A percentile compares a stretch with the other conserved stretches of the same genome.
Evolutionary conservation across 1,284 basidiomycete genomes (phyloP).

Genomic region (Fistulinella cinereoalba): DNA sequence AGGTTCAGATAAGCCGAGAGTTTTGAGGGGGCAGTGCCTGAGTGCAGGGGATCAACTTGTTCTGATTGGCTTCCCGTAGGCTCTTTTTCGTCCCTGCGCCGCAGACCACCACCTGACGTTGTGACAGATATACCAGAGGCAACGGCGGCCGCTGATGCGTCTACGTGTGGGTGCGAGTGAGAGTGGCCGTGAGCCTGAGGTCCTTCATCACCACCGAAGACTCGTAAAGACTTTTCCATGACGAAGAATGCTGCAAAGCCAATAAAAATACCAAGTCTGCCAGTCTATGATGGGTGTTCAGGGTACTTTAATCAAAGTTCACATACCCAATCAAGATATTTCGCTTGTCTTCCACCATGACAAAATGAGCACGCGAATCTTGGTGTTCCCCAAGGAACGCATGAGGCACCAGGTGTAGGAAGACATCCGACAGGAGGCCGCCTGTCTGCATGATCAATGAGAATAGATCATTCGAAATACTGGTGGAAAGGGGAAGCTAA

Average conservation of each 20-base stretch:
- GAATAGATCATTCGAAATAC: conserved; percentile 16
- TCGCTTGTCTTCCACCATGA: conserved; percentile 85
- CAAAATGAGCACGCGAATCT: conserved; percentile 61
- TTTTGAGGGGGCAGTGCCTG: conserved; percentile 59
- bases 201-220: conserved; percentile 64
- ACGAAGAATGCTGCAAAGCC: conserved; percentile 88
- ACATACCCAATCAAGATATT: conserved; percentile 83
- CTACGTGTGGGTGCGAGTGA: conserved; percentile 40
- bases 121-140: conserved; percentile 37
- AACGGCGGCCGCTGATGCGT: conserved; percentile 24
- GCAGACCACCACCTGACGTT: conserved; percentile 32
- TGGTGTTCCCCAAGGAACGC: conserved; percentile 86
- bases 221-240: conserved; percentile 86
- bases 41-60: conserved; percentile 19
- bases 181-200: conserved; percentile 60
- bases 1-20: conserved; percentile 87
- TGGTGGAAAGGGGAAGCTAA: conserved; percentile 37
- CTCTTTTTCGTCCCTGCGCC: conserved; percentile 30
- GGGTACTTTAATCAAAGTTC: conserved; percentile 5
- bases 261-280: conserved; percentile 74
- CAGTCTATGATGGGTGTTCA: conserved; percentile 10
- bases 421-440: conserved; percentile 86
- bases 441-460: conserved; percentile 61
- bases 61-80: conserved; percentile 18
- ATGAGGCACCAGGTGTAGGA: conserved; percentile 86